Conservation (phyloP, 306 rosid genomes). For the Delonix regia region DNA sequence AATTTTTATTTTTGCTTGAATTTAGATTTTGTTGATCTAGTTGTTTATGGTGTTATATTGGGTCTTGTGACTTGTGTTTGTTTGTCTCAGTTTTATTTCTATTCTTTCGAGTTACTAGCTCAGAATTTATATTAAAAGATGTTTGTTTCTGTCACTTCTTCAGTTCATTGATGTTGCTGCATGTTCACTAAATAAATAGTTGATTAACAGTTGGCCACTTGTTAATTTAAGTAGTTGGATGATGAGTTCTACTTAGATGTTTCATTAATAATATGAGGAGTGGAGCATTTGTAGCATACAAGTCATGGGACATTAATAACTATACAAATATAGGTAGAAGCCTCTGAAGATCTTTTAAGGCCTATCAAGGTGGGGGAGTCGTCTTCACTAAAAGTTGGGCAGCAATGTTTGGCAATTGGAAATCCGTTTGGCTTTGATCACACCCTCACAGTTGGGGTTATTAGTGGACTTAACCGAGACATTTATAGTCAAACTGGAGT, state of each 20-base stretch:
- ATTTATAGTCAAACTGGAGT: slow-evolving; percentile 90
- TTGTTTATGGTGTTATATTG: not conserved
- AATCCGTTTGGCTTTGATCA: slow-evolving; percentile 99
- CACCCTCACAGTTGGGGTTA: slow-evolving; percentile 92
- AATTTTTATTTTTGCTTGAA: slow-evolving; percentile 27
- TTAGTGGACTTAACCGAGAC: slow-evolving; percentile 93
- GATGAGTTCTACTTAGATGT: slow-evolving; percentile 2
- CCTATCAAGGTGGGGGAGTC: slow-evolving; percentile 81
- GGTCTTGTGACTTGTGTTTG: not conserved
- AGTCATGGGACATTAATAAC: slow-evolving; percentile 25
- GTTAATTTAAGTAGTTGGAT: not conserved
- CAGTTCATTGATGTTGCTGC: slow-evolving; percentile 22
- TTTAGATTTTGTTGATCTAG: slow-evolving; percentile 3
- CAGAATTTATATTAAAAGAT: slow-evolving; percentile 8
- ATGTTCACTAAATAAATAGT: not conserved
- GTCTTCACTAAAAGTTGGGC: slow-evolving; percentile 85
- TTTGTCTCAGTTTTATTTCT: not conserved
- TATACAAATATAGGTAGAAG: slow-evolving; percentile 70
- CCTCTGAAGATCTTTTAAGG: slow-evolving; percentile 72
- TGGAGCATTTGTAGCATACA: not conserved
- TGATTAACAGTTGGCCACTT: slow-evolving; percentile 14
- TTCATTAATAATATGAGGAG: not conserved
- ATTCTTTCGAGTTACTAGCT: slow-evolving; percentile 3
- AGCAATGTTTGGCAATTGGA: slow-evolving; percentile 96
- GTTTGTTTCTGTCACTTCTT: not conserved